Percentiles rank a stretch among this genome's conserved stretches.
These are phyloP conservation scores for Myochromella boudieri DNA, from an alignment of 768 basidiomycete genomes.

Conservation along the genomic window DNA sequence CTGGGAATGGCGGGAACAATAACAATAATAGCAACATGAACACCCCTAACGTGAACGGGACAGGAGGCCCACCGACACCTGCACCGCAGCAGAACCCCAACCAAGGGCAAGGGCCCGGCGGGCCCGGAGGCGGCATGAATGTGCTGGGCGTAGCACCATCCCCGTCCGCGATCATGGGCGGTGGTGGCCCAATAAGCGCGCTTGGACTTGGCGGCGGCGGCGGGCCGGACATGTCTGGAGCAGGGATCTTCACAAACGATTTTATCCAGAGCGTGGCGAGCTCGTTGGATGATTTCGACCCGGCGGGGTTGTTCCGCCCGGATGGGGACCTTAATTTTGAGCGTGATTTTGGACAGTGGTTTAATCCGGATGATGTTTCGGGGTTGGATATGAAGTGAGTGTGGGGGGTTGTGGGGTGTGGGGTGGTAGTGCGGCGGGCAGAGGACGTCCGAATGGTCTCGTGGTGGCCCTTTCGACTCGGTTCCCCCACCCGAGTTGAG, in stretches of 20 bases:
- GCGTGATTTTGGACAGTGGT: constrained; percentile 77
- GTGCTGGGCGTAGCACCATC: constrained; percentile 26
- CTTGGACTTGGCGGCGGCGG: too few species aligned
- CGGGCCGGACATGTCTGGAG: constrained; percentile 4
- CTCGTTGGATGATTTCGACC: constrained; percentile 43
- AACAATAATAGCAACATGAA: constrained; percentile 10
- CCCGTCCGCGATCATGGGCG: constrained; percentile 22
- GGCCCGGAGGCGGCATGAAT: background rate
- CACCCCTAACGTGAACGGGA: constrained; percentile 26
- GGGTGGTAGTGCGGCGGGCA: background rate
- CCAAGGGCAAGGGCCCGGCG: constrained; percentile 17
- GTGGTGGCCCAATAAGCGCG: constrained; percentile 12
- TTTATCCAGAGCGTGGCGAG: constrained; percentile 45
- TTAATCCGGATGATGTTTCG: constrained; percentile 52
- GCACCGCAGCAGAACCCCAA: constrained; percentile 19
- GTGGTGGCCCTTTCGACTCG: background rate
- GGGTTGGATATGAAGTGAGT: constrained; percentile 21
- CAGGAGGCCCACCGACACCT: constrained; percentile 30
- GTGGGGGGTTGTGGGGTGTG: background rate
- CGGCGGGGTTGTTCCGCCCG: constrained; percentile 38
- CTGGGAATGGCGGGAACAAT: too few species aligned
- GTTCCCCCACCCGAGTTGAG: background rate
- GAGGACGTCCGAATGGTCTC: background rate
- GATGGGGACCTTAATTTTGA: constrained; percentile 63
- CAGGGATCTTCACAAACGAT: constrained; percentile 31